These are phyloP conservation scores for Arthrobotrys pseudoclavata DNA, from an alignment of 2,329 filamentous ascomycete species.

Conservation along the genomic window DNA sequence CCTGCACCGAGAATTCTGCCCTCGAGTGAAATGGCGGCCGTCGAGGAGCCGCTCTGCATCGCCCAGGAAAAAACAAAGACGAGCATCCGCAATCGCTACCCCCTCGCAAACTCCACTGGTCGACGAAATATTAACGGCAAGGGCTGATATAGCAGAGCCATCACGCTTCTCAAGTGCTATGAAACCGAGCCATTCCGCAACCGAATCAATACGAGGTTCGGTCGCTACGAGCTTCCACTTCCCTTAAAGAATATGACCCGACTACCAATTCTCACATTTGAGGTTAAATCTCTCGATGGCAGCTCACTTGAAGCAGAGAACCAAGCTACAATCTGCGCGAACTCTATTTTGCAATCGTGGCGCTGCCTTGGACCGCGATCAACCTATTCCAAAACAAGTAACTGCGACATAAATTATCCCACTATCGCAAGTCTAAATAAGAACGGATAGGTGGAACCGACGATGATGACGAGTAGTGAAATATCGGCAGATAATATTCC, in stretches of 20 bases:
- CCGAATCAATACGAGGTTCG: not conserved
- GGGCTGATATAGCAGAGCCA: slow-evolving; percentile 11
- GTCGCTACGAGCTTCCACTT: not conserved
- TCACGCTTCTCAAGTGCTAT: not conserved
- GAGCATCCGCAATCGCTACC: not conserved
- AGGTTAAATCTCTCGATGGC: slow-evolving; percentile 9
- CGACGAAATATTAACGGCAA: not conserved
- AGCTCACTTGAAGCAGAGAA: slow-evolving; percentile 7
- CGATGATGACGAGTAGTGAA: too few species aligned
- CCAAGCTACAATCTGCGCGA: slow-evolving; percentile 8
- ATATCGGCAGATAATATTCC: not conserved
- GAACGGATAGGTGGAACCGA: not conserved
- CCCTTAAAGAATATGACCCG: not conserved
- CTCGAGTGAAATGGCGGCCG: slow-evolving; percentile 2
- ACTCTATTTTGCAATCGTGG: slow-evolving; percentile 14
- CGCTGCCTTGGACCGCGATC: slow-evolving; percentile 2
- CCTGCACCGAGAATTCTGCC: slow-evolving; percentile 12
- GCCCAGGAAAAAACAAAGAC: not conserved
- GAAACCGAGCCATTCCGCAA: not conserved
- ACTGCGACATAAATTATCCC: not conserved
- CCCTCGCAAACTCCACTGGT: not conserved
- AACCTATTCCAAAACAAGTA: not conserved
- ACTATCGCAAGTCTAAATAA: not conserved
- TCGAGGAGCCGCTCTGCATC: not conserved
- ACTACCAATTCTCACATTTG: not conserved